phyloP scores from a whole-genome alignment of 129 eudicot species.

The Silybum marianum region DNA sequence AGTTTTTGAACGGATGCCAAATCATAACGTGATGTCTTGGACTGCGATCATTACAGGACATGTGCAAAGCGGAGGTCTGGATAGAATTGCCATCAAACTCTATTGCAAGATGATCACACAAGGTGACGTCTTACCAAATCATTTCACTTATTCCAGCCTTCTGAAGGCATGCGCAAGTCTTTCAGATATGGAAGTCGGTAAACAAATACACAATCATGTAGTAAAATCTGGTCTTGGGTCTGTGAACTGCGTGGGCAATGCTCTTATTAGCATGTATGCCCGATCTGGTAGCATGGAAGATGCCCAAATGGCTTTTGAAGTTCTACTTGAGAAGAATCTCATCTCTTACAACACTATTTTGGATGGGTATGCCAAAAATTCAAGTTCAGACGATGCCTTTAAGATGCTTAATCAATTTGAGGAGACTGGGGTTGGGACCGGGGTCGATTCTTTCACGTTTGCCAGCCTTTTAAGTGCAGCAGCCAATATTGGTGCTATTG shows the following conservation, averaged over 20 bases:
- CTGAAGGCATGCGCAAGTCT: slow-evolving; percentile 62
- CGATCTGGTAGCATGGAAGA: slow-evolving; percentile 65
- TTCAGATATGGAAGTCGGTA: slow-evolving; percentile 47
- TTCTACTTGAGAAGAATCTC: slow-evolving; percentile 63
- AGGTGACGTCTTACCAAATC: slow-evolving; percentile 55
- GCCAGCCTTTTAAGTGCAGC: slow-evolving; percentile 84
- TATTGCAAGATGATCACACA: slow-evolving; percentile 58
- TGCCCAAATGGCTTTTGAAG: slow-evolving; percentile 70
- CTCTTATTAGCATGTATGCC: slow-evolving; percentile 77
- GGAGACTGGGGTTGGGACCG: slow-evolving; percentile 29
- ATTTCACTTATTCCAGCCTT: slow-evolving; percentile 60
- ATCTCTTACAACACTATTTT: slow-evolving; percentile 59
- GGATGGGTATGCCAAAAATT: slow-evolving; percentile 58
- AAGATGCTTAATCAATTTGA: slow-evolving; percentile 47
- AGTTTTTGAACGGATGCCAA: slow-evolving; percentile 55
- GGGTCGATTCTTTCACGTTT: slow-evolving; percentile 65
- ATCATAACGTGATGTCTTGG: slow-evolving; percentile 73
- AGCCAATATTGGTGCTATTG: slow-evolving; percentile 68
- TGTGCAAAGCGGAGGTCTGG: slow-evolving; percentile 57
- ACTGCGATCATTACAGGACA: slow-evolving; percentile 66
- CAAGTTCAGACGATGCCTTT: slow-evolving; percentile 47
- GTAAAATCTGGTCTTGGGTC: slow-evolving; percentile 55
- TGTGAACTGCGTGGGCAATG: slow-evolving; percentile 67
- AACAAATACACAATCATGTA: slow-evolving; percentile 62
- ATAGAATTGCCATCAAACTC: slow-evolving; percentile 58